Conservation (phyloP, 169 alveolate species). For the Babesia sp. region DNA sequence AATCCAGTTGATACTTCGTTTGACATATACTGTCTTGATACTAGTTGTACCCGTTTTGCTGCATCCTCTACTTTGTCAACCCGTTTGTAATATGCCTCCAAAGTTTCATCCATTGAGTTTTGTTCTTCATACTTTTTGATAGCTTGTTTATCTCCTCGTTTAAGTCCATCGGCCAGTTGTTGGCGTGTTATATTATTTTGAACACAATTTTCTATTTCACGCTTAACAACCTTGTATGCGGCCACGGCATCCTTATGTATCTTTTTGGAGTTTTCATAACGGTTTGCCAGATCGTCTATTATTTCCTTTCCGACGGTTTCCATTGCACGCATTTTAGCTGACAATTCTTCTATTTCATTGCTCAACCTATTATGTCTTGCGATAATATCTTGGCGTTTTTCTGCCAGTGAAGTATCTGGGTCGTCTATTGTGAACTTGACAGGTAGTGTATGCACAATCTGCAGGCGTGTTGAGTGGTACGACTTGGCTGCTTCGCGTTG, state of each 20-base stretch:
- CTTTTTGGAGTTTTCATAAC: conserved; percentile 5
- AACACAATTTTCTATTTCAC: conserved; percentile 2
- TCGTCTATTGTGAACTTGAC: conserved; percentile 47
- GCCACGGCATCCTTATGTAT: conserved; percentile 36
- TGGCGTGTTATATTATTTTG: conserved; percentile 8
- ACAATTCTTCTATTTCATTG: conserved; percentile 17
- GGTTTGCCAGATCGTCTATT: conserved; percentile 21
- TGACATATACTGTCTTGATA: conserved; percentile 29
- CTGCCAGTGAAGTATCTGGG: conserved; percentile 12
- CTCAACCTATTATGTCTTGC: conserved; percentile 12
- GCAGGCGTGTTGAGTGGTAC: conserved; percentile 42
- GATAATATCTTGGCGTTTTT: conserved; percentile 25
- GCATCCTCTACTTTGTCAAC: conserved; percentile 10
- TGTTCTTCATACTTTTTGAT: conserved; percentile 26
- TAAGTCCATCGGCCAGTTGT: neutral
- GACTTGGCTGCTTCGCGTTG: conserved; percentile 43
- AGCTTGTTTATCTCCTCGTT: conserved; percentile 18
- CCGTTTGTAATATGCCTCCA: conserved; percentile 6
- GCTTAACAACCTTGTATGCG: conserved; percentile 26
- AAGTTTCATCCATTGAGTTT: conserved; percentile 3
- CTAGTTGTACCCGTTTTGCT: conserved; percentile 14
- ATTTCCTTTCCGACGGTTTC: conserved; percentile 21
- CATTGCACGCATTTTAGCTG: conserved; percentile 21
- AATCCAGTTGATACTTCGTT: conserved; percentile 3
- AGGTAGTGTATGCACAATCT: conserved; percentile 59